These are phyloP conservation scores for Kalmanozyma brasiliensis DNA, from an alignment of 1,284 basidiomycete genomes.

Conservation along the genomic window DNA sequence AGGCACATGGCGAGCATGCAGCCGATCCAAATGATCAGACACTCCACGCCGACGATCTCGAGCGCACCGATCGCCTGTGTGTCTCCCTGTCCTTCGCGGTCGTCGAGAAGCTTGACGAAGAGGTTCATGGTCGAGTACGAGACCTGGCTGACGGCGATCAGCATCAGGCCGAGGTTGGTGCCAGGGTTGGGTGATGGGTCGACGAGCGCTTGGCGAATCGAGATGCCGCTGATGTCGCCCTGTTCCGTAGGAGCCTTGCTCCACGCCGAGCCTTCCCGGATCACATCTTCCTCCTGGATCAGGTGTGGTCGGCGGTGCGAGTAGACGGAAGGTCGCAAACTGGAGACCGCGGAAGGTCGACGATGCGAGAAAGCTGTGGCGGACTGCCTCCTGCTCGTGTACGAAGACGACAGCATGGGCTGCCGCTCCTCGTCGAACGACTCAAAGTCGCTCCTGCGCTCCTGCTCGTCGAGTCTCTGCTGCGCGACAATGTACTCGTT, in stretches of 20 bases:
- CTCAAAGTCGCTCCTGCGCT: conserved; percentile 23
- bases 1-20: conserved; percentile 57
- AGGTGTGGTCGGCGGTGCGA: conserved; percentile 16
- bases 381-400: conserved; percentile 17
- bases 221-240: conserved; percentile 30
- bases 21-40: conserved; percentile 70
- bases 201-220: conserved; percentile 44
- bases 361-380: conserved; percentile 22
- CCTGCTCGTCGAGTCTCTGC: conserved; percentile 27
- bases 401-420: conserved; percentile 18
- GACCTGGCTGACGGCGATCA: conserved; percentile 50
- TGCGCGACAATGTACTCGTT: conserved; percentile 45
- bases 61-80: conserved; percentile 37
- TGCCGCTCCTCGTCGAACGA: conserved; percentile 32
- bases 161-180: conserved; percentile 44
- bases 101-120: conserved; percentile 73
- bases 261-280: conserved; percentile 26
- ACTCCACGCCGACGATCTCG: conserved; percentile 72
- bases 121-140: conserved; percentile 71
- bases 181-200: conserved; percentile 38
- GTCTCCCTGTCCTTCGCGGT: conserved; percentile 24
- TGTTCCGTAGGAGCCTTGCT: conserved; percentile 18
- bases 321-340: conserved; percentile 17
- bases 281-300: conserved; percentile 23
- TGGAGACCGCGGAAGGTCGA: conserved; percentile 26